Evolutionary conservation across 2,329 filamentous ascomycete genomes (phyloP).

Genomic region (Chalara sp.): DNA sequence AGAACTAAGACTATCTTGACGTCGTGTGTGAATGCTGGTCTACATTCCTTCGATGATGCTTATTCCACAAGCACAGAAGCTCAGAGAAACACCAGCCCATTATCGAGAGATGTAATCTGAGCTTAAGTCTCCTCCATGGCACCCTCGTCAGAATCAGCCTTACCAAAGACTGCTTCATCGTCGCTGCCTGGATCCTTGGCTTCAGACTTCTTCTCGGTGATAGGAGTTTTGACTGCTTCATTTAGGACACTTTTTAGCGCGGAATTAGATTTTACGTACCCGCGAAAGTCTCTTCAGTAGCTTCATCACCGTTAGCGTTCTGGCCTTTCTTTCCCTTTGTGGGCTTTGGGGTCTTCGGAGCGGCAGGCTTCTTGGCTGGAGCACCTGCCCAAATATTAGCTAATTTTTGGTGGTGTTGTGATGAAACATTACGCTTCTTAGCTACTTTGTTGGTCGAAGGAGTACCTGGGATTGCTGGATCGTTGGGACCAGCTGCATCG

Average conservation of each 20-base stretch:
- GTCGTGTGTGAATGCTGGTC: too few relatives aligned
- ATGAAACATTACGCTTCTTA: constrained; percentile 4
- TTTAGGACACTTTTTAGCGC: too few relatives aligned
- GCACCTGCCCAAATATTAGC: background rate
- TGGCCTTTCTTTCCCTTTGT: constrained; percentile 13
- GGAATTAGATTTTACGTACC: too few relatives aligned
- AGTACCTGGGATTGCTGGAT: constrained; percentile 3
- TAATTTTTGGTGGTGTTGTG: background rate
- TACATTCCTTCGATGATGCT: too few relatives aligned
- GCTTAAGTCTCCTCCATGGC: background rate
- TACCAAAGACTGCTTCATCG: background rate
- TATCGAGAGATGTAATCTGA: too few relatives aligned
- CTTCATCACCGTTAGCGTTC: constrained; percentile 1
- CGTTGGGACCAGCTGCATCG: constrained; percentile 1
- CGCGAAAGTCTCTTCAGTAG: too few relatives aligned
- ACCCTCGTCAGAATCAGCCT: background rate
- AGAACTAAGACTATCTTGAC: too few relatives aligned
- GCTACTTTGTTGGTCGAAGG: constrained; percentile 4
- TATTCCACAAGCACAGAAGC: too few relatives aligned
- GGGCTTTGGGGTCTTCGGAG: constrained; percentile 8
- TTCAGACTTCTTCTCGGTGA: background rate
- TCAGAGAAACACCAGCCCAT: too few relatives aligned
- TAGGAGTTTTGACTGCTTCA: too few relatives aligned
- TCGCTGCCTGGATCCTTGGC: constrained; percentile 2
- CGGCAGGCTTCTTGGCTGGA: constrained; percentile 1